Evolutionary conservation across 1,139 yeast genomes (phyloP), one percentile per base, ranked within the genome.

Genomic region (Suhomyces chickasaworum): DNA sequence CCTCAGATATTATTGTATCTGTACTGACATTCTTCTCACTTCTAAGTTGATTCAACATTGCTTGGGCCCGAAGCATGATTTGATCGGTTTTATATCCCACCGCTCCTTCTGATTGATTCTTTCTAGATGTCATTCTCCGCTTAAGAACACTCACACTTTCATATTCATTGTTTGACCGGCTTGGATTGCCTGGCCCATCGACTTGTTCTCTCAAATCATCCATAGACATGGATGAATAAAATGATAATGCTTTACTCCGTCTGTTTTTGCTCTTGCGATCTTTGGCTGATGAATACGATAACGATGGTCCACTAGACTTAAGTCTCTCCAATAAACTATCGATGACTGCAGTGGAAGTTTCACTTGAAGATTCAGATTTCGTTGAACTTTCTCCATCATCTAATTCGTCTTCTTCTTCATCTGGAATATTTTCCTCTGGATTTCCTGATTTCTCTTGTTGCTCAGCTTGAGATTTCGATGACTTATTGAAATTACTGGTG

Each of bases 81-180:
- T 61, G 62, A 54, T 64, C 75, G 18, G 60, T 51, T 48, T 54
- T 61, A 22, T 51, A 44, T 25, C 55, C 55, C 13, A 45, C 40
- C 23, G 53, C 51, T 7, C 39, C 51, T 4, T 50, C 54, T 2
- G 48, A 35, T 29, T 59, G 59, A 41, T 53, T 59, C 52, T 60
- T 65, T 47, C 79, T 57, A 5, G 64, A 62, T 3, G 77, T 71
- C 61, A 74, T 52, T 50, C 79, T 58, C 47, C 76, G 56, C 52
- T 69, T 70, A 44, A 74, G 59, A 38, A 60, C 51, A 49, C 62
- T 68, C 7, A 75, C 77, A 53, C 77, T 73, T 41, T 71, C 77
- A 50, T 74, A 74, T 39, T 69, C 70, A 16, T 50, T 45, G 5
- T 27, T 41, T 20, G 41, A 31, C 37, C 40, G 32, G 27, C 23